A percentile compares a stretch with the other conserved stretches of the same genome.
phyloP scores from a whole-genome alignment of 2,329 filamentous ascomycete species.

The Furcasterigmium furcatum region DNA sequence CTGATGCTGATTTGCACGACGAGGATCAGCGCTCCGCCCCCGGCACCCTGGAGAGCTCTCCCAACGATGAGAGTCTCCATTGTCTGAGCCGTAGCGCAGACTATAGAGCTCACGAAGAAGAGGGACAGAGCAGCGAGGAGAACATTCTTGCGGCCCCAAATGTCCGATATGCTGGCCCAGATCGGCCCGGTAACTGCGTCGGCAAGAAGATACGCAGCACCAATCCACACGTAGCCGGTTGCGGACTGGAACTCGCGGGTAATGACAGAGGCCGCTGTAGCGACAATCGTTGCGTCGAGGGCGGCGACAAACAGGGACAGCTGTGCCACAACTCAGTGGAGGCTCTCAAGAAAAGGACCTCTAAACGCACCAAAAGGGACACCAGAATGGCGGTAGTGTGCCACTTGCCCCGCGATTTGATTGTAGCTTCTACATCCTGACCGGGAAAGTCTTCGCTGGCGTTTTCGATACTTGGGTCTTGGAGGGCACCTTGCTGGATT shows the following conservation, averaged over 20 bases:
- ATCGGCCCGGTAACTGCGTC: constrained; percentile 63
- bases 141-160: constrained; percentile 54
- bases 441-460: too few relatives aligned
- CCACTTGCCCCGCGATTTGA: too few relatives aligned
- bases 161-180: constrained; percentile 62
- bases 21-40: constrained; percentile 29
- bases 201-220: constrained; percentile 67
- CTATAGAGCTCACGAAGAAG: constrained; percentile 50
- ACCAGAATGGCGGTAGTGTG: too few relatives aligned
- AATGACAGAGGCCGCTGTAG: not conserved
- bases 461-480: too few relatives aligned
- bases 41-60: constrained; percentile 28
- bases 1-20: constrained; percentile 31
- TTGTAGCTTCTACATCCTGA: too few relatives aligned
- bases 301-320: not conserved
- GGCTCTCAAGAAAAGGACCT: too few relatives aligned
- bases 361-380: too few relatives aligned
- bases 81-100: constrained; percentile 32
- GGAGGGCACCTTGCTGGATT: too few relatives aligned
- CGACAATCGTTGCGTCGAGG: not conserved
- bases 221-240: constrained; percentile 66
- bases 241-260: not conserved
- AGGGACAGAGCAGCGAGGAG: constrained; percentile 43
- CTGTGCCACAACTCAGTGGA: too few relatives aligned
- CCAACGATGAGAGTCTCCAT: constrained; percentile 22